Percentiles rank a stretch among this genome's conserved stretches.
Evolutionary conservation across 176 grass and related monocot species (phyloP).

Genomic region (Triticum timopheevii): DNA sequence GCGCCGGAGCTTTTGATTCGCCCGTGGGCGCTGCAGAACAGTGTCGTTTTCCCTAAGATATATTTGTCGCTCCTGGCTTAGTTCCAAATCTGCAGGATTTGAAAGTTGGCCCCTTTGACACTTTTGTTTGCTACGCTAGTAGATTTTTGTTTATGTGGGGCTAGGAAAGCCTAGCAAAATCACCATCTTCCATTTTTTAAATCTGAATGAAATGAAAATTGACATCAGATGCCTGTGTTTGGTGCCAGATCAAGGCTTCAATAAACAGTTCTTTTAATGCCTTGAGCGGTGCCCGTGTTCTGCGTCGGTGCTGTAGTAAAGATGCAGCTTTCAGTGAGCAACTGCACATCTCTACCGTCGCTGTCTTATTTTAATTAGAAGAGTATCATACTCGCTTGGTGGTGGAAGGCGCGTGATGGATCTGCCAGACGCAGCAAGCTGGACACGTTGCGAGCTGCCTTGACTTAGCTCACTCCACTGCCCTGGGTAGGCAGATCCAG

Average conservation of each 20-base stretch:
- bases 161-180: not conserved
- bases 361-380: not conserved
- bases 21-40: conserved; percentile 30
- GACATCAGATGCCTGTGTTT: not conserved
- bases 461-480: conserved; percentile 29
- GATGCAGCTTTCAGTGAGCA: conserved; percentile 24
- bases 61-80: not conserved
- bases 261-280: conserved; percentile 30
- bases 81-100: conserved; percentile 19
- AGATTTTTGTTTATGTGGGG: conserved; percentile 35
- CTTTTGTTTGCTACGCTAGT: conserved; percentile 8
- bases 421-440: conserved; percentile 29
- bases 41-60: not conserved
- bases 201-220: conserved; percentile 15
- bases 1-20: not conserved
- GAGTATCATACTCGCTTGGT: not conserved
- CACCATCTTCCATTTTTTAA: not conserved
- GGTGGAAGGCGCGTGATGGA: conserved; percentile 44
- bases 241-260: conserved; percentile 2
- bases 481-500: conserved; percentile 39
- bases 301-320: conserved; percentile 33
- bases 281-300: conserved; percentile 17
- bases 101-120: conserved; percentile 14
- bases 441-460: not conserved
- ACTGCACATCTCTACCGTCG: not conserved